These are phyloP conservation scores for Saururus chinensis DNA, from an alignment of 164 flowering plant genomes.

Conservation along the genomic window DNA sequence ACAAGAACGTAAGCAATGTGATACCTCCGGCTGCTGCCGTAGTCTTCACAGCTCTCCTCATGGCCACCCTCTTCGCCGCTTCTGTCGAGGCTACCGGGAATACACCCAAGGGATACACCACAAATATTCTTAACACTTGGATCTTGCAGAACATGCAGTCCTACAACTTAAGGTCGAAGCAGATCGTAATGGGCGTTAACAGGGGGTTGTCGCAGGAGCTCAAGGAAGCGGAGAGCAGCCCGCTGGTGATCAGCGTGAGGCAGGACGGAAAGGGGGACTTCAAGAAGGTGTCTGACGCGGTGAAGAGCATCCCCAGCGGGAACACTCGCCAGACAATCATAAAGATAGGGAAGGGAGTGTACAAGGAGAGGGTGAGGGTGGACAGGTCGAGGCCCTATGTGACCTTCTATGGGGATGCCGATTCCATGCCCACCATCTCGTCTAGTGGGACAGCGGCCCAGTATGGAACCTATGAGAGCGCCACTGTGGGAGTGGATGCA, in stretches of 20 bases:
- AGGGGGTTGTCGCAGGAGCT: conserved; percentile 11
- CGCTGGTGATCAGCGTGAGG: conserved; percentile 23
- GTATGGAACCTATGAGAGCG: conserved; percentile 38
- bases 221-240: conserved; percentile 30
- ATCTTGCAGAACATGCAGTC: background rate
- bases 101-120: too few species aligned
- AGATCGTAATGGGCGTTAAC: background rate
- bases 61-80: background rate
- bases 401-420: conserved; percentile 46
- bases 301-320: conserved; percentile 20
- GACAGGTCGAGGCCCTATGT: conserved; percentile 34
- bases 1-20: background rate
- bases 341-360: conserved; percentile 36
- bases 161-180: background rate
- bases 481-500: conserved; percentile 56
- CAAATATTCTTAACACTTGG: too few species aligned
- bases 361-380: conserved; percentile 59
- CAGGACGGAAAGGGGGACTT: conserved; percentile 38
- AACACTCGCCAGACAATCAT: conserved; percentile 32
- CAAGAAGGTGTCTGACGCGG: conserved; percentile 27
- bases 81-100: too few species aligned
- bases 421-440: conserved; percentile 49
- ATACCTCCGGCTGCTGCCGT: background rate
- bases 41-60: background rate
- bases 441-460: conserved; percentile 55